phyloP scores from a whole-genome alignment of 208 protist species.

The Polymyxa betae region DNA sequence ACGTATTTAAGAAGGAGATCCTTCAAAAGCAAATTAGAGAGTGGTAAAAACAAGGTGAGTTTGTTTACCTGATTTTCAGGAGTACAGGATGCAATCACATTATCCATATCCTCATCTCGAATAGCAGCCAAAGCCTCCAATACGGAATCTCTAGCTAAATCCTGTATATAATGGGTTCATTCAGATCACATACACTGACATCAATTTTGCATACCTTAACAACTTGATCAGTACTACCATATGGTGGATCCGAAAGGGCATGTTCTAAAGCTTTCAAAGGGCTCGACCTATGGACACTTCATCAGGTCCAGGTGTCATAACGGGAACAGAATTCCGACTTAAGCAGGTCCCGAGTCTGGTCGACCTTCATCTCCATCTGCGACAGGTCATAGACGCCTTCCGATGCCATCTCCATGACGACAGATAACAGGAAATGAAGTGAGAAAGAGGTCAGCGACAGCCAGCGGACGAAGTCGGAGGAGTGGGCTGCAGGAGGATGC shows the following conservation, averaged over 20 bases:
- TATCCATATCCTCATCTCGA: conserved; percentile 25
- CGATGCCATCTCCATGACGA: too few species aligned
- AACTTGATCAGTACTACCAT: neutral
- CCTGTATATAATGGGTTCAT: neutral
- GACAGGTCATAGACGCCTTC: neutral
- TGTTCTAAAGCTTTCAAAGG: neutral
- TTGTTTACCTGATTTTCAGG: neutral
- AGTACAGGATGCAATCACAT: neutral
- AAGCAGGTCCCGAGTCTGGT: neutral
- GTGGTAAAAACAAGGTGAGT: neutral
- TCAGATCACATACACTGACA: neutral
- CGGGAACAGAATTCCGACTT: neutral
- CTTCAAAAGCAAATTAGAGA: neutral
- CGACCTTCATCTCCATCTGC: conserved; percentile 32
- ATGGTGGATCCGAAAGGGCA: neutral
- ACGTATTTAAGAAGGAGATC: conserved; percentile 35
- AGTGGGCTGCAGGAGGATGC: too few species aligned
- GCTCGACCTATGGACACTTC: neutral
- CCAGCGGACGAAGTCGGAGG: too few species aligned
- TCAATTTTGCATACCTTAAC: neutral
- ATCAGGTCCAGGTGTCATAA: neutral
- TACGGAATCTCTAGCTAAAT: conserved; percentile 12
- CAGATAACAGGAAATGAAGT: too few species aligned
- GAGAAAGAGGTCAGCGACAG: too few species aligned
- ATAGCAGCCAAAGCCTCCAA: neutral